These are phyloP conservation scores for Decorospora gaudefroyi DNA, from an alignment of 2,329 filamentous ascomycete genomes.

Conservation along the genomic window DNA sequence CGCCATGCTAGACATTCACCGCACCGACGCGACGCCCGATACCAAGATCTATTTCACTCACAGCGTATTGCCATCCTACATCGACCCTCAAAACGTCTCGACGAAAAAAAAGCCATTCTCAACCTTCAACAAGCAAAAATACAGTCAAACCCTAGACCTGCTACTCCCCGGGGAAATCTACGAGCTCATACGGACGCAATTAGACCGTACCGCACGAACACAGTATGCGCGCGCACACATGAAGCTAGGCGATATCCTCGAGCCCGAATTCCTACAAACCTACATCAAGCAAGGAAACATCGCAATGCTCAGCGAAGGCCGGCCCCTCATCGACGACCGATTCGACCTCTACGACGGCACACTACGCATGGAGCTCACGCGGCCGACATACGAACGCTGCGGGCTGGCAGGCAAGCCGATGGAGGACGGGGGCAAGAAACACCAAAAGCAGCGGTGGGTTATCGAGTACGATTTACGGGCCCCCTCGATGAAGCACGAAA, in stretches of 20 bases:
- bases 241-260: constrained; percentile 71
- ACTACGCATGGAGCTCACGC: constrained; percentile 77
- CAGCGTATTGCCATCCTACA: constrained; percentile 66
- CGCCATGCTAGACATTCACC: constrained; percentile 45
- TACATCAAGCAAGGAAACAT: constrained; percentile 84
- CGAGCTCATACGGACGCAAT: constrained; percentile 57
- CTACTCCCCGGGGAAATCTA: constrained; percentile 70
- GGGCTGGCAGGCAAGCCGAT: constrained; percentile 76
- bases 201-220: constrained; percentile 51
- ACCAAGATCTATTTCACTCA: constrained; percentile 77
- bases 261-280: constrained; percentile 76
- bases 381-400: constrained; percentile 78
- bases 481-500: constrained; percentile 78
- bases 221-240: constrained; percentile 72
- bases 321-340: constrained; percentile 69
- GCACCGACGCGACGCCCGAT: constrained; percentile 39
- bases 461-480: constrained; percentile 76
- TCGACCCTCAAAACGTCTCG: constrained; percentile 62
- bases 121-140: constrained; percentile 66
- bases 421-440: constrained; percentile 62
- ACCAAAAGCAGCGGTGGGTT: constrained; percentile 74
- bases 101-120: constrained; percentile 77
- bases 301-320: constrained; percentile 81
- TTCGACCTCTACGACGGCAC: constrained; percentile 72
- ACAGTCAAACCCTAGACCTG: constrained; percentile 72